A percentile compares a stretch with the other conserved stretches of the same genome.
These are phyloP conservation scores for Podila horticola DNA, from an alignment of 192 early-diverging fungal species.

Conservation along the genomic window DNA sequence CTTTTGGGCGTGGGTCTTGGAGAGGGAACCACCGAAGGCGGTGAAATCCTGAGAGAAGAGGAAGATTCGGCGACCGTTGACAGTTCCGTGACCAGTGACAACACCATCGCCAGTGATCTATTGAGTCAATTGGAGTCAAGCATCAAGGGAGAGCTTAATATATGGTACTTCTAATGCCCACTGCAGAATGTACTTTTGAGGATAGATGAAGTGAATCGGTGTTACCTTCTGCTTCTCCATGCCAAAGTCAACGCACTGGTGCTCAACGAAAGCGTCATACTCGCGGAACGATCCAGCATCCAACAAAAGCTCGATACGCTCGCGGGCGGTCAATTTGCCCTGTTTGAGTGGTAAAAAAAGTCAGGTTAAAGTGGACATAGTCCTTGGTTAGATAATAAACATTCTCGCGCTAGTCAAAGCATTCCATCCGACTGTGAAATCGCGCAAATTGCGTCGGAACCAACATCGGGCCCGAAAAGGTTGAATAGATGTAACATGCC, in stretches of 20 bases:
- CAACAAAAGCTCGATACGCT: slow-evolving; percentile 86
- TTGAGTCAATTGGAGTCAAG: not conserved
- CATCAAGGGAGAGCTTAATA: not conserved
- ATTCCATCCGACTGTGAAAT: not conserved
- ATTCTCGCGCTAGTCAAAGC: not conserved
- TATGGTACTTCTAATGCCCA: no score
- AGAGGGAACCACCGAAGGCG: slow-evolving; percentile 90
- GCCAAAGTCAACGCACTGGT: slow-evolving; percentile 91
- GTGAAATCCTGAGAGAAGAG: slow-evolving; percentile 96
- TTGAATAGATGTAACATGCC: slow-evolving; percentile 54
- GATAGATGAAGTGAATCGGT: no score
- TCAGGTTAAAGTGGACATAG: not conserved
- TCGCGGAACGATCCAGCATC: slow-evolving; percentile 90
- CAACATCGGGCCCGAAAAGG: not conserved
- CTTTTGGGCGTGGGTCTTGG: slow-evolving; percentile 89
- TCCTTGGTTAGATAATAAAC: not conserved
- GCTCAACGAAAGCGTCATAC: slow-evolving; percentile 94
- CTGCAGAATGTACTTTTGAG: no score
- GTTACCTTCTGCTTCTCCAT: slow-evolving; percentile 78
- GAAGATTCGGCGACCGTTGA: slow-evolving; percentile 91
- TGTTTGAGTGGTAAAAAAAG: slow-evolving; percentile 30
- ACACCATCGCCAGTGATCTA: slow-evolving; percentile 94
- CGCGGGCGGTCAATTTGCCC: slow-evolving; percentile 95
- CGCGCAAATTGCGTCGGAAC: not conserved
- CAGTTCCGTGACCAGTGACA: slow-evolving; percentile 94